These are phyloP conservation scores for Mycena galericulata DNA, from an alignment of 768 basidiomycete genomes.

Conservation along the genomic window DNA sequence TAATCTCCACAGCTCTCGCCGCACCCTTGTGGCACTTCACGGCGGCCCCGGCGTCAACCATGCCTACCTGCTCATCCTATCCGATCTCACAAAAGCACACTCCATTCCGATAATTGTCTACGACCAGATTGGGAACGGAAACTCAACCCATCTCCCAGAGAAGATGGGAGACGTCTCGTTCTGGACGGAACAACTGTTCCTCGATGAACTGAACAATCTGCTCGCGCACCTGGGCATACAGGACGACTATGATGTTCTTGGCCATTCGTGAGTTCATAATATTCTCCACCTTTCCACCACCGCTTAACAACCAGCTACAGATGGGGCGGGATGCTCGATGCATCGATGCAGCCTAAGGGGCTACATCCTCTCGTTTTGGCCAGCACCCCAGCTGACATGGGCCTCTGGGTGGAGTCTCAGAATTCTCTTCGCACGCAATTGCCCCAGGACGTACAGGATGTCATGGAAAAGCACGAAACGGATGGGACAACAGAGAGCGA, in stretches of 20 bases:
- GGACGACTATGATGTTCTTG: slow-evolving; percentile 59
- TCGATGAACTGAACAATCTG: slow-evolving; percentile 63
- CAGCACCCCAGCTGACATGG: slow-evolving; percentile 58
- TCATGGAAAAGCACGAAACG: slow-evolving; percentile 44
- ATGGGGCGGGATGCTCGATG: slow-evolving; percentile 64
- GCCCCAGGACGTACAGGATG: slow-evolving; percentile 47
- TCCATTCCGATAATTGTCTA: slow-evolving; percentile 64
- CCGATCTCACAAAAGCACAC: slow-evolving; percentile 50
- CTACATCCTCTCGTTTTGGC: slow-evolving; percentile 59
- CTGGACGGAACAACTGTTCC: slow-evolving; percentile 64
- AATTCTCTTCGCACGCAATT: slow-evolving; percentile 42
- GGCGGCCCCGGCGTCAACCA: slow-evolving; percentile 66
- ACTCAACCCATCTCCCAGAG: slow-evolving; percentile 65
- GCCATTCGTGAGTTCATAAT: slow-evolving; percentile 67
- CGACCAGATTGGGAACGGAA: slow-evolving; percentile 68
- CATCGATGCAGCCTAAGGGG: slow-evolving; percentile 55
- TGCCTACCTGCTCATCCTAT: slow-evolving; percentile 53
- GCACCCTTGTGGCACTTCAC: slow-evolving; percentile 64
- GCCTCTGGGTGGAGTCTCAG: slow-evolving; percentile 50
- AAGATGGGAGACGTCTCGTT: slow-evolving; percentile 55
- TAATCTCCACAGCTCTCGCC: slow-evolving; percentile 47
- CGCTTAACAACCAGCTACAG: slow-evolving; percentile 3
- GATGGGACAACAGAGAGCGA: slow-evolving; percentile 42
- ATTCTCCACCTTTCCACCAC: no score
- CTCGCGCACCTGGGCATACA: slow-evolving; percentile 57